Evolutionary conservation across 2,329 filamentous ascomycete species (phyloP).

Genomic region (Ceratocystis albifundus): DNA sequence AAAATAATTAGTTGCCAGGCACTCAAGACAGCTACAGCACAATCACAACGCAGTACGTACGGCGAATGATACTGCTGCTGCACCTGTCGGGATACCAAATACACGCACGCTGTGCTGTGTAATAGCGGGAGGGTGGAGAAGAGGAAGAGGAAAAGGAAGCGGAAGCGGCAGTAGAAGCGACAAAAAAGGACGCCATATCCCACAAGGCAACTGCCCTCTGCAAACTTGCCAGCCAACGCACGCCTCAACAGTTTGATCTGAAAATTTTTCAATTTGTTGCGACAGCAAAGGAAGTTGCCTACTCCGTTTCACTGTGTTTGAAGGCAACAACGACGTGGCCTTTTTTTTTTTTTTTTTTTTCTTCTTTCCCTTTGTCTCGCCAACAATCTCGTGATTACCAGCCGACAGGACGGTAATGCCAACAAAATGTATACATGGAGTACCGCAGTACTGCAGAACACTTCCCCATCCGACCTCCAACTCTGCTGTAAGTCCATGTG

Average conservation of each 20-base stretch:
- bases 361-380: too few species aligned
- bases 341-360: too few species aligned
- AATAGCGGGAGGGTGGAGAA: not conserved
- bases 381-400: not conserved
- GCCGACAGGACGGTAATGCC: not conserved
- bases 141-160: not conserved
- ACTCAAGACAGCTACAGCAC: not conserved
- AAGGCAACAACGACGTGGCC: not conserved
- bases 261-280: not conserved
- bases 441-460: not conserved
- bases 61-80: not conserved
- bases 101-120: not conserved
- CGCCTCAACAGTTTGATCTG: not conserved
- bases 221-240: not conserved
- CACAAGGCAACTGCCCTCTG: not conserved
- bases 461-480: not conserved
- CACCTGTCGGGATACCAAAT: not conserved
- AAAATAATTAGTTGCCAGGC: not conserved
- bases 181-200: not conserved
- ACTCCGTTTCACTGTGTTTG: not conserved
- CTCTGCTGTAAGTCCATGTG: constrained; percentile 8
- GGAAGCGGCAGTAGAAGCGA: not conserved
- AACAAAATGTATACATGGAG: constrained; percentile 2
- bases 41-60: too few species aligned
- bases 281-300: not conserved